These are phyloP conservation scores for Cetradonia linearis DNA, from an alignment of 495 filamentous ascomycete genomes.

Conservation along the genomic window DNA sequence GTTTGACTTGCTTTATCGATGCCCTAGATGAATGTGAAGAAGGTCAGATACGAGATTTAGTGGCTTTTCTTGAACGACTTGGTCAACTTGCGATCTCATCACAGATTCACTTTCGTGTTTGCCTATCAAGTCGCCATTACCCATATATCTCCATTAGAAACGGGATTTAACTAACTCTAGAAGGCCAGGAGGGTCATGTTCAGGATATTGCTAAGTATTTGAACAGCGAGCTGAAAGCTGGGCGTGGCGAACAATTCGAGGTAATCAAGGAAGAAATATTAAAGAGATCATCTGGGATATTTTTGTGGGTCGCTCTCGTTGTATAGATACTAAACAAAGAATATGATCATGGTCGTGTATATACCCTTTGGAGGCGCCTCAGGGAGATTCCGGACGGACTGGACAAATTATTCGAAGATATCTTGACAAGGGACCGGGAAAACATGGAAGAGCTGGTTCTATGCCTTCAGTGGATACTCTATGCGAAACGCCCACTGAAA, in stretches of 20 bases:
- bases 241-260: conserved; percentile 5
- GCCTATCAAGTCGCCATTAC: background rate
- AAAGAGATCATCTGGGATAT: conserved; percentile 22
- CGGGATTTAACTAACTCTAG: background rate
- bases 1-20: conserved; percentile 34
- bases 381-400: conserved; percentile 29
- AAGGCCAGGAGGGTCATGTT: background rate
- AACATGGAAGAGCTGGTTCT: conserved; percentile 27
- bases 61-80: conserved; percentile 30
- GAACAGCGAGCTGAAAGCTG: conserved; percentile 17
- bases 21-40: conserved; percentile 37
- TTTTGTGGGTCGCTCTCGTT: conserved; percentile 33
- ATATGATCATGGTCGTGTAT: conserved; percentile 6
- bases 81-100: conserved; percentile 17
- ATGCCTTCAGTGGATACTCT: conserved; percentile 36
- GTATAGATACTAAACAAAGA: conserved; percentile 28
- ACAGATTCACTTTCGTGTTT: conserved; percentile 14
- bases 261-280: conserved; percentile 15
- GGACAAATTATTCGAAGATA: background rate
- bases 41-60: conserved; percentile 30
- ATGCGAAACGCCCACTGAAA: conserved; percentile 27
- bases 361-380: conserved; percentile 22
- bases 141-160: background rate
- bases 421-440: background rate
- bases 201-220: conserved; percentile 21